These are phyloP conservation scores for Auricularia sp. DNA, from an alignment of 768 basidiomycete genomes.

Conservation along the genomic window DNA sequence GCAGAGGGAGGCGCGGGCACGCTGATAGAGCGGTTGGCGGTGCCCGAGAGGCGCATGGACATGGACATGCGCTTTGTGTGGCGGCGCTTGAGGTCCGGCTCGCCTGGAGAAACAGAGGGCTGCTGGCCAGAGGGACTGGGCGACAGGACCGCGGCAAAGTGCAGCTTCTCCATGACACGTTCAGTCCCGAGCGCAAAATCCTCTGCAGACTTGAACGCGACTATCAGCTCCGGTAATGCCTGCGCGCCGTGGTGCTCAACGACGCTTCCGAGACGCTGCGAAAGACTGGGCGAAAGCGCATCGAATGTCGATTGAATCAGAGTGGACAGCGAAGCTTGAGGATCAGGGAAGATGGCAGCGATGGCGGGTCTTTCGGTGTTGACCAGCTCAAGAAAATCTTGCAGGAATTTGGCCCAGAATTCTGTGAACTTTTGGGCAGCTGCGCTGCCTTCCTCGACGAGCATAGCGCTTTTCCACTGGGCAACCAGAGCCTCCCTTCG, in stretches of 20 bases:
- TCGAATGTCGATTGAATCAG: slow-evolving; percentile 78
- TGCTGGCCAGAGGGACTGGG: slow-evolving; percentile 9
- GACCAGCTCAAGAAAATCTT: slow-evolving; percentile 53
- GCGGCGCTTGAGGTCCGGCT: slow-evolving; percentile 30
- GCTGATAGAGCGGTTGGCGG: slow-evolving; percentile 8
- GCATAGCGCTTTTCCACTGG: slow-evolving; percentile 52
- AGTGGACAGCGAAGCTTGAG: slow-evolving; percentile 60
- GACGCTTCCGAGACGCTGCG: slow-evolving; percentile 65
- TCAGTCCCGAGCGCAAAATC: slow-evolving; percentile 69
- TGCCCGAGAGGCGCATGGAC: slow-evolving; percentile 38
- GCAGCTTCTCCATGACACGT: slow-evolving; percentile 62
- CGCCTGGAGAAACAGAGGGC: slow-evolving; percentile 16
- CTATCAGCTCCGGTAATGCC: slow-evolving; percentile 61
- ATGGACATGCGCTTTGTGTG: slow-evolving; percentile 58
- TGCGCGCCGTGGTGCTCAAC: slow-evolving; percentile 51
- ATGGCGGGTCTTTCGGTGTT: slow-evolving; percentile 63
- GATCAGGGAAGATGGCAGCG: slow-evolving; percentile 81
- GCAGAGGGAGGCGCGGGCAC: slow-evolving; percentile 26
- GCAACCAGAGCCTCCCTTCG: slow-evolving; percentile 53
- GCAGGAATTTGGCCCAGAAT: slow-evolving; percentile 70
- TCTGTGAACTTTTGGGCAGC: slow-evolving; percentile 42
- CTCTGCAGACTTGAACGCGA: slow-evolving; percentile 62
- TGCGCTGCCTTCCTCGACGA: slow-evolving; percentile 34
- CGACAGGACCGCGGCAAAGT: slow-evolving; percentile 29
- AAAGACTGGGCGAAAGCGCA: slow-evolving; percentile 68